Conservation (phyloP, 2,329 filamentous ascomycete genomes). For the Trichophyton mentagrophytes region DNA sequence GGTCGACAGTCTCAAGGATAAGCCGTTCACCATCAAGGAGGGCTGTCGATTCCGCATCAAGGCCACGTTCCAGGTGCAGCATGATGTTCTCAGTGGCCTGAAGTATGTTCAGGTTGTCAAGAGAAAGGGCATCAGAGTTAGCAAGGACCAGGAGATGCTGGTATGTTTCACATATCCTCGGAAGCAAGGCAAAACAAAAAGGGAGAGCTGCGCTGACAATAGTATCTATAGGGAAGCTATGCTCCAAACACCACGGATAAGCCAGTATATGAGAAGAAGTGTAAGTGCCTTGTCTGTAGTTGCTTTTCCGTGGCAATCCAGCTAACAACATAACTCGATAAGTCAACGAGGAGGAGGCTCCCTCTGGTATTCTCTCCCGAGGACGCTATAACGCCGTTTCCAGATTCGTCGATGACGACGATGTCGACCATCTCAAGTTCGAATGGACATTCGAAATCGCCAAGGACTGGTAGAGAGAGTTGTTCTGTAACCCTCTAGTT, state of each 20-base stretch:
- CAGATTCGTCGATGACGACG: slow-evolving; percentile 90
- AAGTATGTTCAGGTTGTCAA: slow-evolving; percentile 95
- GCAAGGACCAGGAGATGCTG: slow-evolving; percentile 98
- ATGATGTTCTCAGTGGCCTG: slow-evolving; percentile 85
- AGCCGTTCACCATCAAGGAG: slow-evolving; percentile 97
- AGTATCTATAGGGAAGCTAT: slow-evolving; percentile 61
- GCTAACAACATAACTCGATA: no score
- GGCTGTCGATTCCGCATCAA: slow-evolving; percentile 89
- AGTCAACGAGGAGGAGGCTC: slow-evolving; percentile 89
- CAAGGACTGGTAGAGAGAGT: slow-evolving; percentile 62
- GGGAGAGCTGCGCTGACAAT: not conserved
- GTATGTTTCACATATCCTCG: slow-evolving; percentile 40
- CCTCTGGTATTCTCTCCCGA: slow-evolving; percentile 76
- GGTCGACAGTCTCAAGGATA: slow-evolving; percentile 66
- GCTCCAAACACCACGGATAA: slow-evolving; percentile 84
- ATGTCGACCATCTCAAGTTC: slow-evolving; percentile 78
- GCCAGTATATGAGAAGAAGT: slow-evolving; percentile 77
- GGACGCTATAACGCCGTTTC: slow-evolving; percentile 83
- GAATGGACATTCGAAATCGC: slow-evolving; percentile 94
- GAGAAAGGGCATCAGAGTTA: slow-evolving; percentile 70
- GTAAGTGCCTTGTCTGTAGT: slow-evolving; percentile 42
- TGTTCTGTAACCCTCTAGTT: not conserved
- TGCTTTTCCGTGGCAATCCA: no score
- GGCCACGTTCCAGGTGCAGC: slow-evolving; percentile 87
- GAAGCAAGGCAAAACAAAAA: no score